Evolutionary conservation across 441 rosid genomes (phyloP), one percentile per base, ranked within the genome.

Genomic region (Melastoma candidum): DNA sequence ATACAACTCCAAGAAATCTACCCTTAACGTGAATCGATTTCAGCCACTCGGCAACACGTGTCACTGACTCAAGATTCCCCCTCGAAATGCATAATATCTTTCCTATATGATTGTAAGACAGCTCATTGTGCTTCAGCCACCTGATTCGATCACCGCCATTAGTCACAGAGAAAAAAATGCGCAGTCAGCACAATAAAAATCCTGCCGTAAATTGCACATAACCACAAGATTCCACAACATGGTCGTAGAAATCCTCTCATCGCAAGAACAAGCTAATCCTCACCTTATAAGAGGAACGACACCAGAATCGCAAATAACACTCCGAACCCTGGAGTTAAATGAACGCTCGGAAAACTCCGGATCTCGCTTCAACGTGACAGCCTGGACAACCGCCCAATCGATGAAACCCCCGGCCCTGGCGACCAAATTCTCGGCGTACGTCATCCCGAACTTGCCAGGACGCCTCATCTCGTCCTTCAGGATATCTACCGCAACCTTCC

Each of bases 101-200:
- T 12, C 79, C 89, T 63, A 92, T 79, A 69, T 73, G 87, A 3
- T 80, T 79, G 68, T 82, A 92, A 2, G 96, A 75, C 57, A 85
- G 58, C 5, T 63, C 63, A 74, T 83, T 77, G 72, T 92, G 95
- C 67, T 92, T 92, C 88, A 92, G 76, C 96, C 93, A 90, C 93
- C 96, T 85, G 68, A 39, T 69, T 11, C 44, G 47, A 54, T 57
- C 62, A n/a, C 29, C 25, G 47, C 57, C 39, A 25, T 24, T 51
- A 46, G 25, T 32, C 29, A 39, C 6, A 0, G 12, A 59, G 25
- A 46, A 44, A 12, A 7, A 13, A 29, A 17, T 22, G 32, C 12
- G 44, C 11, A 25, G 55, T 58, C 41, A 32, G 8, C 41, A 6
- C 8, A 32, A 32, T 32, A 32, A 32, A 1, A 32, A 32, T 32